These are phyloP conservation scores for Venturia nashicola DNA, from an alignment of 2,329 filamentous ascomycete species.

Conservation along the genomic window DNA sequence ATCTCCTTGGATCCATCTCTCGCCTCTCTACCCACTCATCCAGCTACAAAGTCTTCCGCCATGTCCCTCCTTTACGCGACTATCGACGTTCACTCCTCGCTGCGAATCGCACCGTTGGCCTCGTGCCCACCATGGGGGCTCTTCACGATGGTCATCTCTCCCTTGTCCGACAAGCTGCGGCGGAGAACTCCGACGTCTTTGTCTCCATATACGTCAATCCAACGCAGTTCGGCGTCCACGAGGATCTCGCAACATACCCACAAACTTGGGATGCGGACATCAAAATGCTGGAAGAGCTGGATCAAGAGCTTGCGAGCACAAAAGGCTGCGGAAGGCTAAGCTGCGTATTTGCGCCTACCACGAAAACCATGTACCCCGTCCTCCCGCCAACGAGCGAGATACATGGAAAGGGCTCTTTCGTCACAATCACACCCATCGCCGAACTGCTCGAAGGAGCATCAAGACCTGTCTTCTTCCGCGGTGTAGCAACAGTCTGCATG, in stretches of 20 bases:
- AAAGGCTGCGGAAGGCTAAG: conserved; percentile 50
- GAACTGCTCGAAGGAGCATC: conserved; percentile 72
- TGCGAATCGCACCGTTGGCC: conserved; percentile 58
- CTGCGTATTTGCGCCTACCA: conserved; percentile 77
- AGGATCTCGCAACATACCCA: conserved; percentile 83
- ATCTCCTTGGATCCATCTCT: not conserved
- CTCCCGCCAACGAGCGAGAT: conserved; percentile 61
- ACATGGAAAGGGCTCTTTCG: conserved; percentile 72
- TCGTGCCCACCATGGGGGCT: conserved; percentile 96
- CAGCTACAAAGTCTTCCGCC: conserved; percentile 58
- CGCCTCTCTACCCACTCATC: not conserved
- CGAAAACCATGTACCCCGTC: conserved; percentile 76
- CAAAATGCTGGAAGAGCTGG: conserved; percentile 51
- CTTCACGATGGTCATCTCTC: conserved; percentile 86
- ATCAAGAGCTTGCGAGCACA: conserved; percentile 52
- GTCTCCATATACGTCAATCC: conserved; percentile 95
- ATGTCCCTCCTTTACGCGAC: conserved; percentile 57
- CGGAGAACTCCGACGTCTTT: conserved; percentile 74
- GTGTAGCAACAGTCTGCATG: conserved; percentile 92
- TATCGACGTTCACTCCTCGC: conserved; percentile 56
- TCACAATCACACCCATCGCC: conserved; percentile 77
- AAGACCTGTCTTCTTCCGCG: conserved; percentile 88
- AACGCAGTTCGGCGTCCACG: conserved; percentile 81
- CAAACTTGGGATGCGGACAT: conserved; percentile 77
- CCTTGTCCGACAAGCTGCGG: conserved; percentile 70